Conservation (phyloP, 352 stramenopile genomes). For the Phytophthora citricola region DNA sequence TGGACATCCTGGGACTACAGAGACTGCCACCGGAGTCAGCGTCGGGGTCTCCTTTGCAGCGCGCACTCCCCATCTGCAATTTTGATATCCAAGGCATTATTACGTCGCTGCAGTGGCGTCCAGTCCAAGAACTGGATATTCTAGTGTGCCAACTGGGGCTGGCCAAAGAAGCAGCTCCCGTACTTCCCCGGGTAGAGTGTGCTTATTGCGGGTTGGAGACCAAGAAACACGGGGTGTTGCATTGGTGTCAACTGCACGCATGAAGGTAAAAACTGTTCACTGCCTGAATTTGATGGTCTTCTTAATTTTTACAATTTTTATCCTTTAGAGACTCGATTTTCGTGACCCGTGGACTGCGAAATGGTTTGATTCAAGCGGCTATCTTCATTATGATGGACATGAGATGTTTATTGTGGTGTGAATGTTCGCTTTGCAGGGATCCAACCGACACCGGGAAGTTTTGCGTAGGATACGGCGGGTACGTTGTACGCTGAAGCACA, state of each 20-base stretch:
- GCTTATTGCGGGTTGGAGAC: constrained; percentile 19
- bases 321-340: constrained; percentile 23
- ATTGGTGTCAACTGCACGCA: constrained; percentile 8
- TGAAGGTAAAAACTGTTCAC: constrained; percentile 15
- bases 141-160: constrained; percentile 29
- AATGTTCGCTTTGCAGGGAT: constrained; percentile 21
- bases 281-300: background rate
- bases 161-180: constrained; percentile 2
- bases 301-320: background rate
- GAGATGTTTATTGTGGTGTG: too few relatives aligned
- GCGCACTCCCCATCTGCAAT: constrained; percentile 12
- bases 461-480: constrained; percentile 41
- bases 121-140: constrained; percentile 35
- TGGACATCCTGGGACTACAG: constrained; percentile 30
- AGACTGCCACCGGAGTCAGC: background rate
- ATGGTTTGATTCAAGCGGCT: constrained; percentile 25
- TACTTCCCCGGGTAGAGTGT: constrained; percentile 17
- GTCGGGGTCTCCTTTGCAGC: constrained; percentile 9
- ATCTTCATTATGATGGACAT: background rate
- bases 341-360: constrained; percentile 41
- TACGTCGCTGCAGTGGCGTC: constrained; percentile 44
- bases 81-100: constrained; percentile 24
- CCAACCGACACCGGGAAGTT: constrained; percentile 32
- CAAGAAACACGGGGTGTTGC: constrained; percentile 4
- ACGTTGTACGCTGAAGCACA: background rate